Evolutionary conservation across 2,329 filamentous ascomycete species (phyloP).

Genomic region (Chaetomium sp.): DNA sequence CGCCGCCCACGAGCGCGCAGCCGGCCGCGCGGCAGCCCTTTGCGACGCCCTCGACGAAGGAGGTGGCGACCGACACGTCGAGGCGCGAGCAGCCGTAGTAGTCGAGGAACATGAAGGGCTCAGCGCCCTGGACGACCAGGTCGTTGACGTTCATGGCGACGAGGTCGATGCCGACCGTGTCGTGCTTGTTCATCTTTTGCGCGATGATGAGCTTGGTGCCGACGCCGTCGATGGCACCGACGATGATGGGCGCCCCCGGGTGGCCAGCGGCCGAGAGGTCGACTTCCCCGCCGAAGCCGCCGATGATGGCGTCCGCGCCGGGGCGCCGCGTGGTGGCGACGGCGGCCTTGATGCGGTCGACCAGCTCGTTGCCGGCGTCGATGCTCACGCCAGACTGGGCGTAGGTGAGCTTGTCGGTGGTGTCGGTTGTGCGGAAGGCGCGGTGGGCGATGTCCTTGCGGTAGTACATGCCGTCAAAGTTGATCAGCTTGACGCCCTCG

Average conservation of each 20-base stretch:
- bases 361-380: constrained; percentile 88
- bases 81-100: constrained; percentile 95
- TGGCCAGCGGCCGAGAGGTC: constrained; percentile 77
- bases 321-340: constrained; percentile 83
- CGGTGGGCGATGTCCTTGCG: constrained; percentile 90
- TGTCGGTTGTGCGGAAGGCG: constrained; percentile 55
- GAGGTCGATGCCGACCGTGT: constrained; percentile 93
- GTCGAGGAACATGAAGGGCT: constrained; percentile 94
- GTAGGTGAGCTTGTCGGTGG: constrained; percentile 72
- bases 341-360: constrained; percentile 85
- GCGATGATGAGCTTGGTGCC: constrained; percentile 97
- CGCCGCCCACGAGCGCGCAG: constrained; percentile 91
- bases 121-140: constrained; percentile 91
- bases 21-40: constrained; percentile 81
- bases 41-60: constrained; percentile 91
- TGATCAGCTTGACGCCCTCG: constrained; percentile 73
- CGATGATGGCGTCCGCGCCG: constrained; percentile 90
- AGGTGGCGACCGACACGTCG: constrained; percentile 72
- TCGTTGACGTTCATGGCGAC: constrained; percentile 99
- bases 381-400: constrained; percentile 93
- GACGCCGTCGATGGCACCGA: constrained; percentile 95
- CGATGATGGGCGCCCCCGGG: constrained; percentile 72
- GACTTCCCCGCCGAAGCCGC: constrained; percentile 89
- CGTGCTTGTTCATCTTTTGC: constrained; percentile 84
- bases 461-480: constrained; percentile 88